phyloP scores from a whole-genome alignment of 2,329 filamentous ascomycete genomes.

The Aspergillus sp. region DNA sequence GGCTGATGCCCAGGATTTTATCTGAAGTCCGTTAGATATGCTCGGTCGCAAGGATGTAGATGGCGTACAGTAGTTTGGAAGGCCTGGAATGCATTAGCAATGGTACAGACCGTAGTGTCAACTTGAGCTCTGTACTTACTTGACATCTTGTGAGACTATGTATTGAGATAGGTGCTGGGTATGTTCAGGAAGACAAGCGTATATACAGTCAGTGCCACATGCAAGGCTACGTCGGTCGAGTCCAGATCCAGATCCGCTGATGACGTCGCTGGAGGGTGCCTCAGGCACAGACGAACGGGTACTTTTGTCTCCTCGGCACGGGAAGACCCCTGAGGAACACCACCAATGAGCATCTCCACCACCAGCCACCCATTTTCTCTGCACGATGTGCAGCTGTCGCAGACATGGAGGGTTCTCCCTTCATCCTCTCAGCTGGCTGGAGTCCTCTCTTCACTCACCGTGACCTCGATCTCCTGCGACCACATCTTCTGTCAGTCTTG shows the following conservation, averaged over 20 bases:
- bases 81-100: constrained; percentile 6
- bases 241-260: neutral
- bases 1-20: constrained; percentile 68
- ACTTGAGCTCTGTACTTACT: neutral
- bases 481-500: neutral
- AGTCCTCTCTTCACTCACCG: neutral
- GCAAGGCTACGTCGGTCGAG: no score
- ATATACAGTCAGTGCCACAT: no score
- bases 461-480: neutral
- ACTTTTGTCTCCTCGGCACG: neutral
- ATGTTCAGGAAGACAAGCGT: no score
- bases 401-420: neutral
- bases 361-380: constrained; percentile 24
- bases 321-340: constrained; percentile 12
- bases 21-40: constrained; percentile 49
- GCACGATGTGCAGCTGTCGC: neutral
- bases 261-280: neutral
- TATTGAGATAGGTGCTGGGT: neutral
- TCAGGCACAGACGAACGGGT: neutral
- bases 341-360: constrained; percentile 12
- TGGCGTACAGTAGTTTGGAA: constrained; percentile 42
- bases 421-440: neutral
- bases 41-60: neutral
- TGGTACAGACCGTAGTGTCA: neutral
- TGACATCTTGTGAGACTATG: neutral